Evolutionary conservation across 805 yeast genomes (phyloP).

Genomic region (Wickerhamomyces pijperi): DNA sequence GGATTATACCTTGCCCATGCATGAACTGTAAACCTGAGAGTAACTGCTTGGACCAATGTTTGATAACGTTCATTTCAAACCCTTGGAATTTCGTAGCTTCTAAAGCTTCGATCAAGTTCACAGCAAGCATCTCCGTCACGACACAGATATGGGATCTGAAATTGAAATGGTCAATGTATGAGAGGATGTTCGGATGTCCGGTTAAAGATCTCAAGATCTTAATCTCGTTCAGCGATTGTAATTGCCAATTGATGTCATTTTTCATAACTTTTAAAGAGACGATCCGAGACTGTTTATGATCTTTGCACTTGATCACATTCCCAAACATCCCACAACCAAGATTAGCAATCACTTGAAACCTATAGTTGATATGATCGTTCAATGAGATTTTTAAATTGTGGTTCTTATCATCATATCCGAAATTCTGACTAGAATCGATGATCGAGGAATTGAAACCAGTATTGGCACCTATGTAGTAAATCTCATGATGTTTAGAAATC

Average conservation of each 20-base stretch:
- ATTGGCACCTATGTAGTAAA: constrained; percentile 38
- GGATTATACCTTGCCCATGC: constrained; percentile 49
- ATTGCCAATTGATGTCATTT: constrained; percentile 59
- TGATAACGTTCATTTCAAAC: constrained; percentile 28
- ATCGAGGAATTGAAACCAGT: constrained; percentile 1
- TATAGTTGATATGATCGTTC: constrained; percentile 67
- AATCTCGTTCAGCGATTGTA: constrained; percentile 73
- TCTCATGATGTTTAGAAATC: constrained; percentile 33
- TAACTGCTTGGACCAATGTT: constrained; percentile 40
- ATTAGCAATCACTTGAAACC: constrained; percentile 48
- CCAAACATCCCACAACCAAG: constrained; percentile 83
- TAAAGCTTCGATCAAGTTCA: constrained; percentile 52
- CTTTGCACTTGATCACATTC: constrained; percentile 56
- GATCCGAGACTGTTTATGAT: constrained; percentile 43
- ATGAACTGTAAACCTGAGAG: constrained; percentile 49
- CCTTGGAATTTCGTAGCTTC: constrained; percentile 42
- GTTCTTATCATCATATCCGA: constrained; percentile 61
- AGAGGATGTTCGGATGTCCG: constrained; percentile 19
- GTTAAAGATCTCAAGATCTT: constrained; percentile 44
- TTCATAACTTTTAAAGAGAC: constrained; percentile 75
- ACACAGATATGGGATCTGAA: constrained; percentile 80
- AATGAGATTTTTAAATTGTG: constrained; percentile 46
- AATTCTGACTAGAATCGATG: constrained; percentile 8
- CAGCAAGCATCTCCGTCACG: constrained; percentile 58
- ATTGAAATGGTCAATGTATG: constrained; percentile 58